Percentiles rank a stretch among this genome's conserved stretches.
Conservation (phyloP, 164 flowering plant species). For the Echeveria elegans region DNA sequence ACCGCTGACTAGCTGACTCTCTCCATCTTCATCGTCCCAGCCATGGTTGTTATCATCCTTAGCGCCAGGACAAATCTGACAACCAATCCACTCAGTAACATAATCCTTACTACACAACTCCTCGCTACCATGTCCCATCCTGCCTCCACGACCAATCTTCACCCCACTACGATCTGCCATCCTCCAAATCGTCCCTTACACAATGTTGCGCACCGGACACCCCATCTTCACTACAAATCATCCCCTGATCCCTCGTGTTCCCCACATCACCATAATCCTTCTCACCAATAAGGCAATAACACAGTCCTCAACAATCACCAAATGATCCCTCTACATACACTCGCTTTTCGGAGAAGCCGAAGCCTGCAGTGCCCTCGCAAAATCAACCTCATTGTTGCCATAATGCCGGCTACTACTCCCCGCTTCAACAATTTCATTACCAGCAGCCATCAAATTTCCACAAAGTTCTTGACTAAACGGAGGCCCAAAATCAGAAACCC, state of each 20-base stretch:
- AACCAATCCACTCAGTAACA: constrained; percentile 96
- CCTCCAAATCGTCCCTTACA: constrained; percentile 16
- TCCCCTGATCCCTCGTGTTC: too few species aligned
- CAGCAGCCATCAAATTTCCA: constrained; percentile 21
- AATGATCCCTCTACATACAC: constrained; percentile 22
- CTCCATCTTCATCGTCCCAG: constrained; percentile 34
- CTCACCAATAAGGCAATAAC: too few species aligned
- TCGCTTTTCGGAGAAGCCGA: constrained; percentile 53
- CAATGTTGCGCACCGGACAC: constrained; percentile 34
- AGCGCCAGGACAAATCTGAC: constrained; percentile 59
- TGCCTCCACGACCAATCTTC: constrained; percentile 99
- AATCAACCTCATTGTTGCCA: constrained; percentile 57
- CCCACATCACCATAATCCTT: too few species aligned
- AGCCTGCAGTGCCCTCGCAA: constrained; percentile 66
- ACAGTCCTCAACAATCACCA: too few species aligned
- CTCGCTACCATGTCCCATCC: constrained; percentile 66
- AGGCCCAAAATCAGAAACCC: constrained; percentile 89
- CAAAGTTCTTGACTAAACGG: constrained; percentile 83
- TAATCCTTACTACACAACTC: constrained; percentile 91
- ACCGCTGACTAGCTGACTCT: constrained; percentile 5
- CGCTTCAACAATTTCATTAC: constrained; percentile 30
- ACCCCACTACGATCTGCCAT: constrained; percentile 71
- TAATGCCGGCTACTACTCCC: constrained; percentile 12
- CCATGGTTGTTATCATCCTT: constrained; percentile 54
- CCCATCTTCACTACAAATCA: too few species aligned